These are phyloP conservation scores for Funneliformis caledonium DNA, from an alignment of 371 early-diverging fungal species.

Conservation along the genomic window DNA sequence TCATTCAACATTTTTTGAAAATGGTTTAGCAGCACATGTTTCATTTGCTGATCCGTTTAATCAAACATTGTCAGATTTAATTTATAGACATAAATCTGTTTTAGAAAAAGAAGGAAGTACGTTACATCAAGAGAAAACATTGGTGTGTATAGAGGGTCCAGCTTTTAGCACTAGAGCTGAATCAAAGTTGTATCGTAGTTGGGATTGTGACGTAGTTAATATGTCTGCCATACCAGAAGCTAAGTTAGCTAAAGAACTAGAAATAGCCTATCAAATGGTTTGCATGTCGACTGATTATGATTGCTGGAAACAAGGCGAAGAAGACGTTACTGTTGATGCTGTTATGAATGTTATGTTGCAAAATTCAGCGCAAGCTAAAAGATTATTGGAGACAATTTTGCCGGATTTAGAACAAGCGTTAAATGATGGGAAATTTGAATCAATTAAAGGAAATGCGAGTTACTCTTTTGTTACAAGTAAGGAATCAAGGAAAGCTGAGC, in stretches of 20 bases:
- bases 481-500: slow-evolving; percentile 73
- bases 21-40: slow-evolving; percentile 89
- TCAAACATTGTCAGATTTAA: slow-evolving; percentile 70
- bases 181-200: slow-evolving; percentile 92
- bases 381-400: slow-evolving; percentile 76
- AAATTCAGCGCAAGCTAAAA: slow-evolving; percentile 86
- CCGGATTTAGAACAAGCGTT: slow-evolving; percentile 75
- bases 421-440: slow-evolving; percentile 50
- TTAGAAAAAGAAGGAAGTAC: slow-evolving; percentile 49
- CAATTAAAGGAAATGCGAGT: slow-evolving; percentile 75
- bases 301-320: slow-evolving; percentile 94
- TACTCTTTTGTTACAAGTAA: slow-evolving; percentile 76
- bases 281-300: slow-evolving; percentile 99
- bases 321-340: slow-evolving; percentile 84
- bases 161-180: slow-evolving; percentile 97
- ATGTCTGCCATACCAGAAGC: slow-evolving; percentile 96
- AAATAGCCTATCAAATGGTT: slow-evolving; percentile 96
- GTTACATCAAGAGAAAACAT: slow-evolving; percentile 82
- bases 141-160: slow-evolving; percentile 97
- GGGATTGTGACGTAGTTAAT: slow-evolving; percentile 95
- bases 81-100: slow-evolving; percentile 58
- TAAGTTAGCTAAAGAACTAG: slow-evolving; percentile 96
- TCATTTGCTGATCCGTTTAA: slow-evolving; percentile 96
- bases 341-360: slow-evolving; percentile 90
- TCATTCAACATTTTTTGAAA: slow-evolving; percentile 87